phyloP scores from a whole-genome alignment of 768 basidiomycete genomes.

The Melanogaster broomeanus region DNA sequence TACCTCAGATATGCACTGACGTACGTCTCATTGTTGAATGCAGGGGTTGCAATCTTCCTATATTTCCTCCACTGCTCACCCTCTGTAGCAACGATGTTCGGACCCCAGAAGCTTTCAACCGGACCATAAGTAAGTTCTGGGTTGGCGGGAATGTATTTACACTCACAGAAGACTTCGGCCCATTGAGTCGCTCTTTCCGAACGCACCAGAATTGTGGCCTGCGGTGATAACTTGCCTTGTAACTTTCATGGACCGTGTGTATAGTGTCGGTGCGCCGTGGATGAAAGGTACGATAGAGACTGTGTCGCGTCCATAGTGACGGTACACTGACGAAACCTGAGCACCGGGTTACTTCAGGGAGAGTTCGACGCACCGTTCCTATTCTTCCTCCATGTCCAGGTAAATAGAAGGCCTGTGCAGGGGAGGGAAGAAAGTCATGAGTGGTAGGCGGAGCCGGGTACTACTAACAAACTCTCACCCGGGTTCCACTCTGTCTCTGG shows the following conservation, averaged over 20 bases:
- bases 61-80: conserved; percentile 22
- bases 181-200: conserved; percentile 17
- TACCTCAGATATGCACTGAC: neutral
- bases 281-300: conserved; percentile 25
- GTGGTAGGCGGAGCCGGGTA: neutral
- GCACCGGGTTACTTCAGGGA: neutral
- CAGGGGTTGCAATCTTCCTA: conserved; percentile 19
- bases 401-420: conserved; percentile 13
- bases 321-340: conserved; percentile 16
- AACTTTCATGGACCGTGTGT: conserved; percentile 23
- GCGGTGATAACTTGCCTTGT: conserved; percentile 16
- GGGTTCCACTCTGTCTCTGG: conserved; percentile 25
- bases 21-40: conserved; percentile 25
- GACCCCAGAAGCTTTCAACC: conserved; percentile 16
- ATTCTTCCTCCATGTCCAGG: conserved; percentile 25
- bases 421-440: neutral
- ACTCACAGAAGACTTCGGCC: conserved; percentile 18
- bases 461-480: conserved; percentile 2
- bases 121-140: neutral
- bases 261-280: conserved; percentile 15
- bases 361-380: conserved; percentile 10
- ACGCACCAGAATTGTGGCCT: conserved; percentile 18
- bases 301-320: conserved; percentile 16
- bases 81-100: conserved; percentile 13
- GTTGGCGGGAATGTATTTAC: neutral